phyloP scores from a whole-genome alignment of 2,329 filamentous ascomycete genomes.

The Trichoderma harzianum region DNA sequence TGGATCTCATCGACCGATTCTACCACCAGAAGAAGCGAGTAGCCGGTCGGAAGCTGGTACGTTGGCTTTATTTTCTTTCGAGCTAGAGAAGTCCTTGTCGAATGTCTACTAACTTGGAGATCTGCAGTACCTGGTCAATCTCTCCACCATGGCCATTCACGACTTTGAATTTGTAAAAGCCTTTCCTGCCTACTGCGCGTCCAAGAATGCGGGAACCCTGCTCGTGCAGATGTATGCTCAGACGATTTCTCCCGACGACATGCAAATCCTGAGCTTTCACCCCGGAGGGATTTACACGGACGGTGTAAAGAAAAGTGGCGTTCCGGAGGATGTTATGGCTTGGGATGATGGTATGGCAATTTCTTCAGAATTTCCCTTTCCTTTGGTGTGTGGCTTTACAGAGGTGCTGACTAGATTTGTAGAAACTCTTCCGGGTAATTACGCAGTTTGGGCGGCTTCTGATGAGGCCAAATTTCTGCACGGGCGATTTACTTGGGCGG shows the following conservation, averaged over 20 bases:
- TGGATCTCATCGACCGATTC: constrained; percentile 27
- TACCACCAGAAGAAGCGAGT: constrained; percentile 33
- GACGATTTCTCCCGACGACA: constrained; percentile 27
- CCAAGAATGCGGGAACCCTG: constrained; percentile 35
- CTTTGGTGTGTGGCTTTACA: neutral
- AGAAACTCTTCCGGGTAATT: constrained; percentile 25
- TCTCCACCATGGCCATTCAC: constrained; percentile 23
- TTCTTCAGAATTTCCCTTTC: accelerated
- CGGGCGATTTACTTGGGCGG: constrained; percentile 37
- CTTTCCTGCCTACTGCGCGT: constrained; percentile 30
- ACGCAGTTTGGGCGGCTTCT: constrained; percentile 39
- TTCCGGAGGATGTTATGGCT: neutral
- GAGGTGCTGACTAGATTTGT: neutral
- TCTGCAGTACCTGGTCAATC: neutral
- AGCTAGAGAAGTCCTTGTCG: neutral
- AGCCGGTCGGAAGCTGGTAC: constrained; percentile 20
- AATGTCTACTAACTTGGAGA: neutral
- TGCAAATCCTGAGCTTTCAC: constrained; percentile 39
- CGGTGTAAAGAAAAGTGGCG: constrained; percentile 18
- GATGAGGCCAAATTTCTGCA: constrained; percentile 39
- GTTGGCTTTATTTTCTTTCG: constrained; percentile 13
- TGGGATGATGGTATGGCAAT: constrained; percentile 11
- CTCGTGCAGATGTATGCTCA: constrained; percentile 34
- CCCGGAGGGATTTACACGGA: constrained; percentile 36
- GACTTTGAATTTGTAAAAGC: constrained; percentile 18